Evolutionary conservation across 176 grass and related monocot genomes (phyloP).

Genomic region (Chloris gayana): DNA sequence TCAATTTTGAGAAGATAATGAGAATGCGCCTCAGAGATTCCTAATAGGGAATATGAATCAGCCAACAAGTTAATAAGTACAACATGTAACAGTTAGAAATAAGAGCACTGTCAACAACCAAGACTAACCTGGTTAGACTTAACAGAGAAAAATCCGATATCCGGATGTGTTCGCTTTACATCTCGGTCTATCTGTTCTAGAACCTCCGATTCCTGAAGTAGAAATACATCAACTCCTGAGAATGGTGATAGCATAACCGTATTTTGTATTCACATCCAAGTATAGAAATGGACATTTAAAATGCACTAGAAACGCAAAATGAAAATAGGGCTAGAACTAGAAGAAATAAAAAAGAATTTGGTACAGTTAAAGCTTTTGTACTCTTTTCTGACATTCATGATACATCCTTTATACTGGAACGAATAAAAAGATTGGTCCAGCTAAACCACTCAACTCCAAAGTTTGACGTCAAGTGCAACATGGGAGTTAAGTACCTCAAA

Average conservation of each 20-base stretch:
- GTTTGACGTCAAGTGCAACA: not conserved
- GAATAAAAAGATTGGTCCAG: not conserved
- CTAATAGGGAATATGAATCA: conserved; percentile 54
- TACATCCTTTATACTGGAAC: not conserved
- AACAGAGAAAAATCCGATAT: conserved; percentile 73
- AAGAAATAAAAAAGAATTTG: not conserved
- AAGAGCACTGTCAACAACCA: not conserved
- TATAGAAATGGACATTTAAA: not conserved
- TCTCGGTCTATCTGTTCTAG: conserved; percentile 92
- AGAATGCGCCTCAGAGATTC: conserved; percentile 87
- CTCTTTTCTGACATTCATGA: not conserved
- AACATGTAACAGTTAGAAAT: not conserved
- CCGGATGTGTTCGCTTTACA: conserved; percentile 89
- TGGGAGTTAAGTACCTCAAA: not conserved
- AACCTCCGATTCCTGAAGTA: conserved; percentile 81
- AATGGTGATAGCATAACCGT: conserved; percentile 24
- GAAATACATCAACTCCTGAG: not conserved
- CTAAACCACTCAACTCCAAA: conserved; percentile 15
- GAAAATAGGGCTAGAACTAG: not conserved
- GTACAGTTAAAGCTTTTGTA: not conserved
- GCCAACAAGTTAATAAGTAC: conserved; percentile 18
- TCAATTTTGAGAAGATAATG: conserved; percentile 91
- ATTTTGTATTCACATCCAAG: conserved; percentile 10
- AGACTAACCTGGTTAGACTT: conserved; percentile 60
- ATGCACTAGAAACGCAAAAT: not conserved